Conservation (phyloP, 78 protist genomes). For the Dictyostelium brefeldianum region DNA sequence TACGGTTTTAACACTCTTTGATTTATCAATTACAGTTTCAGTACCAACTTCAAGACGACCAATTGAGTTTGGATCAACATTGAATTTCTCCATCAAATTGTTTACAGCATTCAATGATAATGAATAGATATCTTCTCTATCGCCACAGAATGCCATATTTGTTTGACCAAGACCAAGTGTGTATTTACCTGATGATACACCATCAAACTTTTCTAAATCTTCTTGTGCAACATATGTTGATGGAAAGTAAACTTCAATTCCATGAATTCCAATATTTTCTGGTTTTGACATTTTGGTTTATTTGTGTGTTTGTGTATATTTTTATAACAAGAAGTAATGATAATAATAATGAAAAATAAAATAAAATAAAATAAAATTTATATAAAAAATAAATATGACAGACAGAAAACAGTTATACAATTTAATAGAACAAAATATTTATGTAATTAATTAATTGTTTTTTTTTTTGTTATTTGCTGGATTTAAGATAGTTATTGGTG, state of each 20-base stretch:
- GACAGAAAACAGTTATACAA: not conserved
- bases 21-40: constrained; percentile 96
- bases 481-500: no score
- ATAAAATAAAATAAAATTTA: not conserved
- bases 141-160: constrained; percentile 92
- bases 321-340: not conserved
- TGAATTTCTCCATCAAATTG: constrained; percentile 85
- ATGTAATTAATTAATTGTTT: no score
- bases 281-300: constrained; percentile 37
- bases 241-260: constrained; percentile 96
- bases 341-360: not conserved
- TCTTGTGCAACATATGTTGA: constrained; percentile 87
- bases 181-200: constrained; percentile 94
- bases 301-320: not conserved
- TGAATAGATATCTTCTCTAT: constrained; percentile 97
- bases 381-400: not conserved
- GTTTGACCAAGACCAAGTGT: constrained; percentile 97
- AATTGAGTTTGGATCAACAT: constrained; percentile 78
- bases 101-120: constrained; percentile 89
- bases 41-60: constrained; percentile 98
- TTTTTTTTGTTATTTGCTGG: no score
- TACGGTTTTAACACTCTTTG: constrained; percentile 93
- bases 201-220: constrained; percentile 85
- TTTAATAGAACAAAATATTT: no score
- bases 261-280: constrained; percentile 94